Evolutionary conservation across 495 filamentous ascomycete species (phyloP).

Genomic region (Penicillium parvum): DNA sequence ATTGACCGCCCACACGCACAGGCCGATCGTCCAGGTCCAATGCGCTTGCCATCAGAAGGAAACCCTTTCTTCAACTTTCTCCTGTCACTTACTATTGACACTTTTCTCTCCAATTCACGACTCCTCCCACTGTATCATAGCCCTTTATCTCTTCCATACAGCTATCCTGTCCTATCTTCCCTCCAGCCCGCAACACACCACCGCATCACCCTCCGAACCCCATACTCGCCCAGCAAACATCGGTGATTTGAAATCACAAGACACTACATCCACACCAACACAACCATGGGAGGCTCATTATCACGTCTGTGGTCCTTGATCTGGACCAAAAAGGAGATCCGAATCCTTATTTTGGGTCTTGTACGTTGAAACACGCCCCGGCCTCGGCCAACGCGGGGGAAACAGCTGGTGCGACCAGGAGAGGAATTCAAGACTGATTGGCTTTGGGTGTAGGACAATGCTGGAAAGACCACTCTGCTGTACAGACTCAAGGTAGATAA

Average conservation of each 20-base stretch:
- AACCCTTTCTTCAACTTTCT: conserved; percentile 4
- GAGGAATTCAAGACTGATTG: conserved; percentile 15
- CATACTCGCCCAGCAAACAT: conserved; percentile 4
- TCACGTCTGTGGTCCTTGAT: conserved; percentile 73
- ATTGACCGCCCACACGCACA: conserved; percentile 32
- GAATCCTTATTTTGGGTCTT: conserved; percentile 92
- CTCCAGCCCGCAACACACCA: neutral
- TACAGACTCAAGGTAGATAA: conserved; percentile 84
- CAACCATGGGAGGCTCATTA: conserved; percentile 72
- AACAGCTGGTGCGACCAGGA: neutral
- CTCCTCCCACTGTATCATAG: conserved; percentile 8
- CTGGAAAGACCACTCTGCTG: conserved; percentile 93
- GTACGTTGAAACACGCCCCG: conserved; percentile 48
- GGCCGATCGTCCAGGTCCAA: conserved; percentile 22
- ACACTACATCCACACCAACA: conserved; percentile 10
- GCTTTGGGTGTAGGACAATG: conserved; percentile 71
- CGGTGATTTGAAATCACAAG: conserved; percentile 4
- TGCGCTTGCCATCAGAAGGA: conserved; percentile 24
- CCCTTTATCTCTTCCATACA: neutral
- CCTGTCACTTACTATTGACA: conserved; percentile 1
- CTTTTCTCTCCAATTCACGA: conserved; percentile 5
- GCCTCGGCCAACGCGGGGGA: conserved; percentile 2
- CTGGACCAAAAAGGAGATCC: conserved; percentile 94
- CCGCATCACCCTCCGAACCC: neutral
- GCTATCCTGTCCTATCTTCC: conserved; percentile 2